Evolutionary conservation across 2,329 filamentous ascomycete genomes (phyloP).

Genomic region (Penicillium olsonii): DNA sequence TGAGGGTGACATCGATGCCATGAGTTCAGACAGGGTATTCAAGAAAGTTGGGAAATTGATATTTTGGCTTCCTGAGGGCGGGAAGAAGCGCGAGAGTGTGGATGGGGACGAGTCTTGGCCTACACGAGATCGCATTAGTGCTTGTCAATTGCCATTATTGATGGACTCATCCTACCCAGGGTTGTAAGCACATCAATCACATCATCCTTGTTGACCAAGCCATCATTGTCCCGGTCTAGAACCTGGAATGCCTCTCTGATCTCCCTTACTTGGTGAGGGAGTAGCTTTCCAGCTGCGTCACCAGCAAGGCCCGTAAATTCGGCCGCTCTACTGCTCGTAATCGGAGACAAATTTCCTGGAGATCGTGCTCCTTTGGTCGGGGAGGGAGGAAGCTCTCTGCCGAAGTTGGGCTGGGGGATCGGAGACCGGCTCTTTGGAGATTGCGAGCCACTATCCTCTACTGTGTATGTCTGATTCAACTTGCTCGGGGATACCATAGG

Average conservation of each 20-base stretch:
- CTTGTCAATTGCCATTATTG: neutral
- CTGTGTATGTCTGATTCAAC: conserved; percentile 48
- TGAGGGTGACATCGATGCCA: conserved; percentile 73
- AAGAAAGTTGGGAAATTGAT: conserved; percentile 85
- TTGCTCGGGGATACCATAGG: conserved; percentile 51
- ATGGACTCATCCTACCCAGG: conserved; percentile 58
- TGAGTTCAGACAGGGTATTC: conserved; percentile 72
- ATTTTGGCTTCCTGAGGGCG: conserved; percentile 67
- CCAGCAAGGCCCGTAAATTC: conserved; percentile 26
- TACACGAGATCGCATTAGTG: conserved; percentile 33
- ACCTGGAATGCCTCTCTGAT: conserved; percentile 93
- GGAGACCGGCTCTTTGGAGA: conserved; percentile 30
- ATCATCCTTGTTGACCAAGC: conserved; percentile 77
- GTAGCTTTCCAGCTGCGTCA: conserved; percentile 55
- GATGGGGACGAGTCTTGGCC: conserved; percentile 72
- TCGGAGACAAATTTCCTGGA: conserved; percentile 31
- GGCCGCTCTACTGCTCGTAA: conserved; percentile 26
- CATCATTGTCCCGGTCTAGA: conserved; percentile 85
- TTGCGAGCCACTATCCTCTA: conserved; percentile 42
- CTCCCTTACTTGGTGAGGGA: conserved; percentile 79
- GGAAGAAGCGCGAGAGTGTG: conserved; percentile 80
- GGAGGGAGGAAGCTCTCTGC: conserved; percentile 41
- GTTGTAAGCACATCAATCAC: conserved; percentile 85
- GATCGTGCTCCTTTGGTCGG: conserved; percentile 39
- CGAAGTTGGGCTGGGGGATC: conserved; percentile 37